These are phyloP conservation scores for Bipolaris gigantea DNA, from an alignment of 2,329 filamentous ascomycete genomes.

Conservation along the genomic window DNA sequence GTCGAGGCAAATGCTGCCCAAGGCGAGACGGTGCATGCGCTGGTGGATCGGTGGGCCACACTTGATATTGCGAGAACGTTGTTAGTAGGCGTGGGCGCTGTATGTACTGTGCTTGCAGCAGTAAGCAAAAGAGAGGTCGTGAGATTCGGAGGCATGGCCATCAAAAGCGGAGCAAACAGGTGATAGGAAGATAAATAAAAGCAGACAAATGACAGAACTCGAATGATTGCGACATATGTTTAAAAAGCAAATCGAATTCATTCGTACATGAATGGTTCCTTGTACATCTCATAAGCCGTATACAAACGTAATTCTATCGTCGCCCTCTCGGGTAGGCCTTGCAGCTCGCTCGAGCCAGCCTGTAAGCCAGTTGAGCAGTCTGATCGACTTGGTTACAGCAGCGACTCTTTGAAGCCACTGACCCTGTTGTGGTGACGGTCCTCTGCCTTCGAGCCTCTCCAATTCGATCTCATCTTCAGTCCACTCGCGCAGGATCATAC, in stretches of 20 bases:
- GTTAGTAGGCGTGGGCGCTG: constrained; percentile 34
- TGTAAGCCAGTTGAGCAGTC: constrained; percentile 23
- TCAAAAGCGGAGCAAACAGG: constrained; percentile 14
- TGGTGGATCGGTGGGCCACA: constrained; percentile 60
- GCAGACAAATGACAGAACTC: not conserved
- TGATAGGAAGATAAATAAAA: not conserved
- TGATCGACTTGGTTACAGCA: constrained; percentile 8
- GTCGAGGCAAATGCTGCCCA: constrained; percentile 44
- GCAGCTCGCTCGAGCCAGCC: constrained; percentile 42
- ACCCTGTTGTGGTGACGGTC: constrained; percentile 34
- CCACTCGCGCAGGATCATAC: constrained; percentile 38
- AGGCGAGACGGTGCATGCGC: constrained; percentile 53
- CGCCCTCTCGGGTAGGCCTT: constrained; percentile 44
- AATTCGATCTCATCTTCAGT: constrained; percentile 47
- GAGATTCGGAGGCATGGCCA: constrained; percentile 25
- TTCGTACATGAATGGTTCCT: not conserved
- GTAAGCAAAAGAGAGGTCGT: constrained; percentile 31
- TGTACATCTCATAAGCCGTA: constrained; percentile 39
- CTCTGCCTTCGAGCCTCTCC: constrained; percentile 35
- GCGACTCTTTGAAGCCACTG: constrained; percentile 16
- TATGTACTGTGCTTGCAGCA: constrained; percentile 32
- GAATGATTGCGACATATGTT: not conserved
- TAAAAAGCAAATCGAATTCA: no score
- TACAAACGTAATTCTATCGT: constrained; percentile 52
- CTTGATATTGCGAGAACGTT: constrained; percentile 54